Conservation (phyloP, 768 basidiomycete species). For the Collybia mongolica region DNA sequence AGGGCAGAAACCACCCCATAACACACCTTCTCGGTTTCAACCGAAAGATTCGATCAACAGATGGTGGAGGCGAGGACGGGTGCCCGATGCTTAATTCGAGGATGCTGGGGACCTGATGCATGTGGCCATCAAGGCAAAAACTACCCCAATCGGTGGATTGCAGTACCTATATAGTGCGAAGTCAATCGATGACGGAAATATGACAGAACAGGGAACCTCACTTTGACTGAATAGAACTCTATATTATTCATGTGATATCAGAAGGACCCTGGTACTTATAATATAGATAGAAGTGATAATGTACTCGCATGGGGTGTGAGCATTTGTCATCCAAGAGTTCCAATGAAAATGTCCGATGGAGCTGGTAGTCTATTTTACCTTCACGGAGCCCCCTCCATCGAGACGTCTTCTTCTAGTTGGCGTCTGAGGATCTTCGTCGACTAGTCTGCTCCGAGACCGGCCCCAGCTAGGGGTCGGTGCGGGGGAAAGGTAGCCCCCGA, state of each 20-base stretch:
- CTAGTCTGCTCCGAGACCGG: conserved; percentile 33
- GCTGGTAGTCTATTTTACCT: conserved; percentile 43
- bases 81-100: conserved; percentile 10
- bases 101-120: conserved; percentile 7
- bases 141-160: background rate
- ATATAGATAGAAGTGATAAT: background rate
- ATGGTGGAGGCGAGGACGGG: conserved; percentile 2
- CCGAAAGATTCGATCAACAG: background rate
- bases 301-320: conserved; percentile 1
- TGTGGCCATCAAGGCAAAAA: conserved; percentile 9
- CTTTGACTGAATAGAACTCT: background rate
- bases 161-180: conserved; percentile 4
- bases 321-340: background rate
- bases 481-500: conserved; percentile 48
- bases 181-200: conserved; percentile 15
- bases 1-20: background rate
- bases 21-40: background rate
- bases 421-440: conserved; percentile 42
- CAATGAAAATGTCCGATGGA: background rate
- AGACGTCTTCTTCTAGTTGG: conserved; percentile 53
- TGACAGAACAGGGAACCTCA: conserved; percentile 5
- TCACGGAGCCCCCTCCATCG: conserved; percentile 52
- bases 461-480: conserved; percentile 47
- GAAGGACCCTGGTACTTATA: background rate
- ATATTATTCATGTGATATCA: conserved; percentile 7